Evolutionary conservation across 2,329 filamentous ascomycete genomes (phyloP), one percentile per base, ranked within the genome.

Genomic region (Zymoseptoria tritici): DNA sequence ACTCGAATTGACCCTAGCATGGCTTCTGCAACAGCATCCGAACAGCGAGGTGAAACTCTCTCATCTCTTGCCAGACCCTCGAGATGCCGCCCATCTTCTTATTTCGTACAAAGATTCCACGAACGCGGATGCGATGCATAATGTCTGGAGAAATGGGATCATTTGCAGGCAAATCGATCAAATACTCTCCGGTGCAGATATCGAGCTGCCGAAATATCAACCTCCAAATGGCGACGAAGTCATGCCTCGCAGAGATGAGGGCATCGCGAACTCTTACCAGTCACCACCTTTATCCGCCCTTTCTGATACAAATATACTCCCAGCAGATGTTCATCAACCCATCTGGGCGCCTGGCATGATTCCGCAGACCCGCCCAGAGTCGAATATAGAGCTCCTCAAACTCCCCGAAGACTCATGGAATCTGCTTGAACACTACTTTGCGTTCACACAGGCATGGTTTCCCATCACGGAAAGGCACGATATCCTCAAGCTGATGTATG

Each of bases 401-500:
- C 74, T 88, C 0, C 85, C 80, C 16, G 68, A 72, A 16, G 80
- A 83, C 67, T 83, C 80, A 69, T 85, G 79, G 76, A 77, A 80
- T 2, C 78, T 91, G 3, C 75, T 91, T 49, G 86, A 91, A 64
- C 80, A 88, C 4, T 91, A 90, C 70, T 88, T 90, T 61, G 83
- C 87, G 1, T 90, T 89, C 66, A 89, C 86, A 0, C 87, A 91
- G 70, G 85, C 82, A 57, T 92, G 89, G 89, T 79, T 92, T 24
- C 89, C 89, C 0, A 85, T 92, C 24, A 77, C 87, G 9, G 85
- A 90, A 63, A 87, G 85, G 62, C 82, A 87, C 54, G 80, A 81
- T 50, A 76, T 89, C 4, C 75, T 87, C 29, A 81, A 80, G 24
- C 75, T 79, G 3, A 81, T 80, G n/a, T 85, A 84, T 66, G 76